A percentile compares a stretch with the other conserved stretches of the same genome.
These are phyloP conservation scores for Thalassiosira mediterranea DNA, from an alignment of 352 stramenopile genomes.

Conservation along the genomic window DNA sequence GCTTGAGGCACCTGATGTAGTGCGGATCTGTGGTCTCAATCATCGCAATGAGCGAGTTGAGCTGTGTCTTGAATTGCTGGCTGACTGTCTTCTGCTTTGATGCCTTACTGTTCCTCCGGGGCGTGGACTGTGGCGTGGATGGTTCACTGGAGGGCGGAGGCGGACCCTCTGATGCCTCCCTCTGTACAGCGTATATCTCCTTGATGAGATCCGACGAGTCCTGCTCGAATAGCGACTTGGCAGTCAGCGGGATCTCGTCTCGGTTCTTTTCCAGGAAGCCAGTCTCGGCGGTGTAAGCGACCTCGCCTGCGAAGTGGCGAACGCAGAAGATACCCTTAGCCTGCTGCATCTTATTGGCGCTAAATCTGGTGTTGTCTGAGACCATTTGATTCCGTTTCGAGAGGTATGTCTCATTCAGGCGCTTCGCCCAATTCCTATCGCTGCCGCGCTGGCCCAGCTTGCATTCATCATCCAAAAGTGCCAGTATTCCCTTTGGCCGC, in stretches of 20 bases:
- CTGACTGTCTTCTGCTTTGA: constrained; percentile 84
- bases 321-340: constrained; percentile 80
- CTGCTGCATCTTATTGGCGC: constrained; percentile 78
- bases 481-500: constrained; percentile 75
- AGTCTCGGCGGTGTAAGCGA: constrained; percentile 81
- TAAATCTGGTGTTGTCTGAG: constrained; percentile 82
- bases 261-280: constrained; percentile 87
- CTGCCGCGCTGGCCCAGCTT: constrained; percentile 77
- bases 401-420: constrained; percentile 84
- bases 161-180: constrained; percentile 59
- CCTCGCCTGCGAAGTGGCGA: constrained; percentile 81
- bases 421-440: constrained; percentile 83
- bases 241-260: constrained; percentile 82
- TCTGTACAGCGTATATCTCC: constrained; percentile 79
- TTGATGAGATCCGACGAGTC: constrained; percentile 77
- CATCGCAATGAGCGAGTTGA: constrained; percentile 82
- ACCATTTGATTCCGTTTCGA: constrained; percentile 73
- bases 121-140: too few species aligned
- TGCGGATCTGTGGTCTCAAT: constrained; percentile 84
- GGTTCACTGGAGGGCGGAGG: too few species aligned
- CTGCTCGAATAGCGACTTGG: constrained; percentile 79
- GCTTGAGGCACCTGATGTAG: constrained; percentile 86
- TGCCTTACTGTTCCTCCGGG: constrained; percentile 38
- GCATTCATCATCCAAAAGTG: constrained; percentile 84
- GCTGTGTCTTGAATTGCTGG: constrained; percentile 86